phyloP scores from a whole-genome alignment of 2,329 filamentous ascomycete species.

The Fusarium sp. region DNA sequence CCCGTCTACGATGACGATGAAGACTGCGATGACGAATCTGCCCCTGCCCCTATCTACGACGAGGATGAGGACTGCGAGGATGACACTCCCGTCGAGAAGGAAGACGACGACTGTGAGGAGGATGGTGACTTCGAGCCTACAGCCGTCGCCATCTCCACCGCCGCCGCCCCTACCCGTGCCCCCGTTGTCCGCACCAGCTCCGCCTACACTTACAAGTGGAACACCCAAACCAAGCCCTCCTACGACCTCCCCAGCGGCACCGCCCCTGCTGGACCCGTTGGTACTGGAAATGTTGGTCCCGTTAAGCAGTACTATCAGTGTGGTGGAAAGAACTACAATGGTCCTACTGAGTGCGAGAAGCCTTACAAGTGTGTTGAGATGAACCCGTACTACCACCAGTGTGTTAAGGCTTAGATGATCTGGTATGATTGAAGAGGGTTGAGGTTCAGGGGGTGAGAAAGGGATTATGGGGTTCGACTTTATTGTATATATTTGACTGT shows the following conservation, averaged over 20 bases:
- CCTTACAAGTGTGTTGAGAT: constrained; percentile 30
- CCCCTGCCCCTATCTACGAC: no score
- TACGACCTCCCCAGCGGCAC: constrained; percentile 27
- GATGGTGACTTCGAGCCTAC: constrained; percentile 9
- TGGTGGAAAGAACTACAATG: constrained; percentile 34
- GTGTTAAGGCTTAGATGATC: constrained; percentile 6
- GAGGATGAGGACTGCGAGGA: no score
- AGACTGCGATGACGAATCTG: not conserved
- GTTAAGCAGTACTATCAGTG: constrained; percentile 41
- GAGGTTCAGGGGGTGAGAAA: no score
- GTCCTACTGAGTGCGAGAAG: constrained; percentile 39
- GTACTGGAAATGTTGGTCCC: constrained; percentile 17
- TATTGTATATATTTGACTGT: constrained; percentile 35
- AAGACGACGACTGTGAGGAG: constrained; percentile 9
- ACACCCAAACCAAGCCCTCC: constrained; percentile 27
- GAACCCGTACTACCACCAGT: constrained; percentile 42
- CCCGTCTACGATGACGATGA: constrained; percentile 1
- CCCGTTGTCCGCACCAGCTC: constrained; percentile 37
- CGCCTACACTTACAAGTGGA: constrained; percentile 36
- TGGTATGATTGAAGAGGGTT: no score
- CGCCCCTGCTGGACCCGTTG: constrained; percentile 12
- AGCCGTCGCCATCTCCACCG: not conserved
- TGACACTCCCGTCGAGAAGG: no score
- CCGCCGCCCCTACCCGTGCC: constrained; percentile 16
- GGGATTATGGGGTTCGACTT: not conserved